Evolutionary conservation across 176 grass and related monocot genomes (phyloP), one percentile per base, ranked within the genome.

Genomic region (Thinopyrum elongatum): DNA sequence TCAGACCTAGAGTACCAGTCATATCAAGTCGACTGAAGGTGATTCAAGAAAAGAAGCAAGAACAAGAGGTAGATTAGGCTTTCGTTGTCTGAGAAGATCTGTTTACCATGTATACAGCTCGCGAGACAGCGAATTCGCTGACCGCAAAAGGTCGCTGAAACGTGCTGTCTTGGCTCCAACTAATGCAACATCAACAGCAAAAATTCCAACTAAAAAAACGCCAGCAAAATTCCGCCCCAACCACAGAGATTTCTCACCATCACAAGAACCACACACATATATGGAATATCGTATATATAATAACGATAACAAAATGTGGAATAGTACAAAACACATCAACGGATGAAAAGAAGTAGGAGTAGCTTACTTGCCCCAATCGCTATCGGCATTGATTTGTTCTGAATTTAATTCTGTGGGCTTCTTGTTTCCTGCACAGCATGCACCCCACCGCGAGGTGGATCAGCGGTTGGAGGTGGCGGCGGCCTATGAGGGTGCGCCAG

Each of bases 391-490:
- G 8, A 19, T 53, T 76, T 53, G 10, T 22, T 58, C 31, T 55
- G 1, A 22, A 21, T 31, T 76, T 5, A 76, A 76, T 76, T 76
- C 16, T 10, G 82, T 76, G 88, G 82, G 70, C 69, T 36, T 81
- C 77, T 60, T 85, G 88, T 81, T 89, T 79, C 88, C 88, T 76
- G 46, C 73, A 76, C 73, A 76, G 73, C 27, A 22, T 81, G 46
- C 77, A 49, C 60, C 82, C 87, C 76, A 22, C 19, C 23, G 39
- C 64, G 8, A 55, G n/a, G n/a, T n/a, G n/a, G n/a, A n/a, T n/a
- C n/a, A n/a, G n/a, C n/a, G n/a, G n/a, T n/a, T n/a, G n/a, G n/a
- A n/a, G n/a, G n/a, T n/a, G n/a, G n/a, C n/a, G n/a, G n/a, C n/a
- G n/a, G n/a, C n/a, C n/a, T n/a, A n/a, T n/a, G n/a, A n/a, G n/a